These are phyloP conservation scores for Vigna radiata DNA, from an alignment of 306 rosid species.

Conservation along the genomic window DNA sequence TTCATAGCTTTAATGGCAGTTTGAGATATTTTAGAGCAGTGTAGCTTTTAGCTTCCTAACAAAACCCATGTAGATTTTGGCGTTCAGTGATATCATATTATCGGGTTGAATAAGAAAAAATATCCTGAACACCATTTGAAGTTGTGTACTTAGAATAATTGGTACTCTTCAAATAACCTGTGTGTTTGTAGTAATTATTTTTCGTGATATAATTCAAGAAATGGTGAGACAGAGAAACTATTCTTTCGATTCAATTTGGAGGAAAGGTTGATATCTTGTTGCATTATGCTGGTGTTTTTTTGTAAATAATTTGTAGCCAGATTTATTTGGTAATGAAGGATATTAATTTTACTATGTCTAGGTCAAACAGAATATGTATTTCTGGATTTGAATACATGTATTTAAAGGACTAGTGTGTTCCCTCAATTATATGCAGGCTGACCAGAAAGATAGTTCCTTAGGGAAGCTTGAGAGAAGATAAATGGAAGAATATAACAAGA, in stretches of 20 bases:
- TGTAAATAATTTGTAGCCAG: background rate
- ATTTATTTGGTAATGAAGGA: background rate
- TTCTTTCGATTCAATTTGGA: background rate
- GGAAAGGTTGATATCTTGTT: background rate
- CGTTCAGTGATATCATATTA: conserved; percentile 20
- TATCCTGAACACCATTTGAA: background rate
- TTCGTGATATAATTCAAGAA: background rate
- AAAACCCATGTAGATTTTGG: conserved; percentile 8
- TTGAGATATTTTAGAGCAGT: no score
- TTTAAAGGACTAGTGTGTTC: background rate
- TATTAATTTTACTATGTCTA: conserved; percentile 2
- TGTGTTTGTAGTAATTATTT: background rate
- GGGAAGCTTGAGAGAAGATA: conserved; percentile 1
- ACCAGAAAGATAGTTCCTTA: background rate
- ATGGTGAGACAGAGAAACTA: background rate
- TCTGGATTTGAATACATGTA: background rate
- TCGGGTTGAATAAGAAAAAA: background rate
- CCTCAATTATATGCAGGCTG: background rate
- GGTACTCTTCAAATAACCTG: background rate
- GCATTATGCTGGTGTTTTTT: background rate
- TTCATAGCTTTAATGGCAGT: no score
- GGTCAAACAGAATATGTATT: background rate
- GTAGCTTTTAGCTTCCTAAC: no score
- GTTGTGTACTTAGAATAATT: background rate
- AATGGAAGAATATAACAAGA: conserved; percentile 58